These are phyloP conservation scores for Coemansia pectinata DNA, from an alignment of 192 early-diverging fungal genomes.

Conservation along the genomic window DNA sequence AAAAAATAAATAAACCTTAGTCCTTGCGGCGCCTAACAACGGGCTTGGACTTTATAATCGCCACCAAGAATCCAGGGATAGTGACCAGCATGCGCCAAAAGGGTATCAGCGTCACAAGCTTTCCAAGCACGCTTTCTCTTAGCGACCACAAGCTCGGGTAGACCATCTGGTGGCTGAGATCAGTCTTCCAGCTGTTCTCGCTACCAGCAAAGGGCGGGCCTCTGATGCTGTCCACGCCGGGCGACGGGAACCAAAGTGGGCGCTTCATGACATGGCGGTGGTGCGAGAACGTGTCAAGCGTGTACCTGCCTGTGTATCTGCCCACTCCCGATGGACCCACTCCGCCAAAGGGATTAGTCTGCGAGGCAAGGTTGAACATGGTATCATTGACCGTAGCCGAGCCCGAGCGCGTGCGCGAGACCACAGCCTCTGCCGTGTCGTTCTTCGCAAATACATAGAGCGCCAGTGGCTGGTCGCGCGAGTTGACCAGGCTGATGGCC, in stretches of 20 bases:
- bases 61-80: slow-evolving; percentile 30
- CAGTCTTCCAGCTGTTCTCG: slow-evolving; percentile 42
- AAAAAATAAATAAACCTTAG: neutral
- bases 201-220: slow-evolving; percentile 31
- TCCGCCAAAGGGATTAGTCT: slow-evolving; percentile 84
- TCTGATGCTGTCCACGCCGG: slow-evolving; percentile 38
- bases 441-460: slow-evolving; percentile 73
- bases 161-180: slow-evolving; percentile 10
- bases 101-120: slow-evolving; percentile 33
- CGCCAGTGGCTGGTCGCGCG: slow-evolving; percentile 72
- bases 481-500: slow-evolving; percentile 64
- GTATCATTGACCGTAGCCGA: slow-evolving; percentile 78
- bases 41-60: slow-evolving; percentile 24
- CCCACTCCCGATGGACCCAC: slow-evolving; percentile 85
- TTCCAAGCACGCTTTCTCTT: slow-evolving; percentile 17
- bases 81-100: slow-evolving; percentile 41
- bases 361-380: slow-evolving; percentile 60
- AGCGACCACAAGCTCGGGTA: slow-evolving; percentile 27
- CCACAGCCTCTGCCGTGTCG: slow-evolving; percentile 59
- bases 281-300: slow-evolving; percentile 83
- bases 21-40: slow-evolving; percentile 13
- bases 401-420: slow-evolving; percentile 74
- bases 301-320: slow-evolving; percentile 74
- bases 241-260: slow-evolving; percentile 39
- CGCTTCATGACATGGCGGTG: slow-evolving; percentile 60